Evolutionary conservation across 1,139 yeast species (phyloP), one percentile per base, ranked within the genome.

Genomic region (Suhomyces panamericanus): DNA sequence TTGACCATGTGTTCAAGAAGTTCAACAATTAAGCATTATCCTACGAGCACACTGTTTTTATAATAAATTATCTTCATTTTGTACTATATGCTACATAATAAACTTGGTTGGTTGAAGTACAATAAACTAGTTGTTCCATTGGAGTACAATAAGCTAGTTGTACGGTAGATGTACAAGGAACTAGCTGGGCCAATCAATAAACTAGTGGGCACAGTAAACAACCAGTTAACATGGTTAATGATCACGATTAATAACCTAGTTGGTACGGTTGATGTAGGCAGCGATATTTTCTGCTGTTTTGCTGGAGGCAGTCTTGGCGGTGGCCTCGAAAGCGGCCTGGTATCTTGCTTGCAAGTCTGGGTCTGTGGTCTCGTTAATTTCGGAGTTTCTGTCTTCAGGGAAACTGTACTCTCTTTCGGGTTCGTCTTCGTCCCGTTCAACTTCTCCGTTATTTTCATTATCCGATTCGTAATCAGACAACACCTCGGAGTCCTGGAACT

Each of bases 251-350:
- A 17, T 4, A 8, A 12, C 12, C 32, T 34, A 41, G 28, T 36
- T 36, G 28, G 35, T 40, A 35, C 41, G 30, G 13, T 53, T 79
- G 36, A 85, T 82, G 56, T 85, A 84, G 42, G 77, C 73, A 2
- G 89, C 88, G 47, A 85, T 85, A 50, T 77, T 79, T 60, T 83
- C 89, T 3, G 89, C 89, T 5, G 89, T 82, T 52, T 78, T 67
- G 39, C 84, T 77, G 12, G 85, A 77, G 2, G 85, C 83, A 11
- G 74, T 61, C 58, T 83, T 84, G 2, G 85, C 79, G 5, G 81
- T 77, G n/a, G 72, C 63, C 48, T 83, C 87, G 51, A 83, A 78
- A 2, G 95, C 95, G 33, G 76, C 77, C 60, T 85, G 87, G 60
- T 87, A 88, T 44, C 89, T 75, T 15, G 78, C 74, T 60, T 87